phyloP scores from a whole-genome alignment of 2,329 filamentous ascomycete genomes.

The Ascomycota sp. region DNA sequence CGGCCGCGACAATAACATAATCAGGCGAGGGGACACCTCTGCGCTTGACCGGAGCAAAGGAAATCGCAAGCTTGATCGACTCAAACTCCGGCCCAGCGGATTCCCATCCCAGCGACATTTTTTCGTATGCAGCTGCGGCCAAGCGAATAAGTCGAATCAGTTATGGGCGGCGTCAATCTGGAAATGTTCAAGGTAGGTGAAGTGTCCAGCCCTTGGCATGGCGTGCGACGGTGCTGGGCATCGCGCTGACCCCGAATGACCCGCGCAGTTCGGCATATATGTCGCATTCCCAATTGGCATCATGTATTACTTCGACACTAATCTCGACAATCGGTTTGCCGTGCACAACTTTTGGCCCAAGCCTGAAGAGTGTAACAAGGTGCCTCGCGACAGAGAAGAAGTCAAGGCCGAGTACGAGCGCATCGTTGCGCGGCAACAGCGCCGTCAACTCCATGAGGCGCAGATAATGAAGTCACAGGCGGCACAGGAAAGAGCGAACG shows the following conservation, averaged over 20 bases:
- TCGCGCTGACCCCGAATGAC: too few relatives aligned
- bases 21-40: too few relatives aligned
- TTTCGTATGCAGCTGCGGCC: background rate
- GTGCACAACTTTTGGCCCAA: constrained; percentile 91
- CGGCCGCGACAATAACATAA: too few relatives aligned
- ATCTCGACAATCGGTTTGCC: constrained; percentile 78
- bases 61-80: too few relatives aligned
- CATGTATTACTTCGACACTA: constrained; percentile 99
- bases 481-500: too few relatives aligned
- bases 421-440: constrained; percentile 43
- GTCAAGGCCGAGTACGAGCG: constrained; percentile 65
- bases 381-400: constrained; percentile 61
- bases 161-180: constrained; percentile 72
- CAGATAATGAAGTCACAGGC: constrained; percentile 6
- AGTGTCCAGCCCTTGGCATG: too few relatives aligned
- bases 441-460: constrained; percentile 42
- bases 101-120: too few relatives aligned
- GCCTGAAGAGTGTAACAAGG: constrained; percentile 51
- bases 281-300: constrained; percentile 96
- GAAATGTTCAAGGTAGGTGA: constrained; percentile 72
- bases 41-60: too few relatives aligned
- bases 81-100: too few relatives aligned
- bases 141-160: background rate
- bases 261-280: constrained; percentile 78
- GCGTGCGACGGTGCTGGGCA: too few relatives aligned